Evolutionary conservation across 169 alveolate genomes (phyloP), one percentile per base, ranked within the genome.

Genomic region (Eimeria falciformis): DNA sequence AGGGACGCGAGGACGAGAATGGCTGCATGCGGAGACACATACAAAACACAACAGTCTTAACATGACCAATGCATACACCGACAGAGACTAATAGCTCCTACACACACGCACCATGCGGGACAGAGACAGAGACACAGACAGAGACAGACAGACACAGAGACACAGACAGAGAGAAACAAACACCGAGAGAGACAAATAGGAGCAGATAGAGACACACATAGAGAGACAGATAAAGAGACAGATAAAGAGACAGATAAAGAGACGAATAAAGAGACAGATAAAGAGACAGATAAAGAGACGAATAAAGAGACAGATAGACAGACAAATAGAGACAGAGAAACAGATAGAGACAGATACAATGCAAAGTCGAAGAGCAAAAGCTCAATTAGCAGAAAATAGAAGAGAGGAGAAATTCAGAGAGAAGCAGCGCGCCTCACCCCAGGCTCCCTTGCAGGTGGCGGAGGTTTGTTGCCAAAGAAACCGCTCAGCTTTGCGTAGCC

Each of bases 401-500:
- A 50, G 62, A 0, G 18, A 1, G 18, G 37, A 0, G 0, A 29
- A n/a, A 62, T 6, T 29, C 73, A 18, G n/a, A 50, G 62, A 62
- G 73, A 23, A 50, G 62, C 62, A 66, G 37, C 23, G 37, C 17
- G 17, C 43, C 56, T 71, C 18, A 71, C 83, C 12, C 33, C 29
- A 11, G 83, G 83, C 53, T 71, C 83, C 33, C 83, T 18, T 7
- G 83, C 5, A 3, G 83, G 83, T 4, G 83, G 83, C 14, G 83
- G 83, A 5, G 83, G 83, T 0, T 56, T 29, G 56, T 71, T 71
- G 56, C 83, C 83, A 18, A 71, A 71, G 55, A 71, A 71, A 25
- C 83, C 83, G 17, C 83, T 71, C 58, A 71, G 50, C 56, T 71
- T 71, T 7, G 83, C 14, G 25, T 71, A 71, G n/a, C 83, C 83